Evolutionary conservation across 2,329 filamentous ascomycete genomes (phyloP), one percentile per base, ranked within the genome.

Genomic region (Calonectria hawksworthii): DNA sequence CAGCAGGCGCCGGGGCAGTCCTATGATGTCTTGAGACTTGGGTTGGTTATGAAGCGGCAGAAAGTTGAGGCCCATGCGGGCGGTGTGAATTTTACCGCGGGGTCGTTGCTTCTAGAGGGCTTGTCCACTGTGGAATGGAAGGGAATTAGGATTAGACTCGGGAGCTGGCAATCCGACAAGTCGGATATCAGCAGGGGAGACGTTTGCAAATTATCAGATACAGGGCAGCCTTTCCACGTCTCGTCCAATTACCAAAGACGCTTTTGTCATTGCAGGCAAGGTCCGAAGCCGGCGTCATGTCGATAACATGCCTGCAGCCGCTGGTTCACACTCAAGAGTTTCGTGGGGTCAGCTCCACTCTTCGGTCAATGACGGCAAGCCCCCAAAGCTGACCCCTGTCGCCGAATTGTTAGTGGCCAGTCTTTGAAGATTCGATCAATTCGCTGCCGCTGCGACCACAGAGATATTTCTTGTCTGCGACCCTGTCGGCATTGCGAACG

Each of bases 31-130:
- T 54, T 34, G 30, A 54, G 50, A 18, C 56, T 41, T 67, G 65
- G 61, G 65, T 36, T 65, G 65, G 66, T 73, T 44, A 64, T 47
- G 18, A 63, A 67, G 34, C 59, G 74, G 74, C 74, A 75, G 74
- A 75, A 75, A 75, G 74, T 71, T 30, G 72, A 65, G 41, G 71
- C 71, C 70, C 70, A 51, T 64, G 38, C 70, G 76, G 78, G 79
- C 79, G 79, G 79, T 81, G 79, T 75, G 74, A 70, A 50, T 70
- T 78, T 51, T 74, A 75, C 77, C 77, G 79, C 79, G 79, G 79
- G 79, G 79, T 79, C 52, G 47, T 54, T 50, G 9, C 13, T 47
- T 50, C n/a, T n/a, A 47, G 34, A 30, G 34, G 52, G 54, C 54
- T 34, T 47, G 32, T 36, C 54, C n/a, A 21, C 61, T 38, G 38